Conservation (phyloP, 176 grass and related monocot species). For the Oryza longistaminata region DNA sequence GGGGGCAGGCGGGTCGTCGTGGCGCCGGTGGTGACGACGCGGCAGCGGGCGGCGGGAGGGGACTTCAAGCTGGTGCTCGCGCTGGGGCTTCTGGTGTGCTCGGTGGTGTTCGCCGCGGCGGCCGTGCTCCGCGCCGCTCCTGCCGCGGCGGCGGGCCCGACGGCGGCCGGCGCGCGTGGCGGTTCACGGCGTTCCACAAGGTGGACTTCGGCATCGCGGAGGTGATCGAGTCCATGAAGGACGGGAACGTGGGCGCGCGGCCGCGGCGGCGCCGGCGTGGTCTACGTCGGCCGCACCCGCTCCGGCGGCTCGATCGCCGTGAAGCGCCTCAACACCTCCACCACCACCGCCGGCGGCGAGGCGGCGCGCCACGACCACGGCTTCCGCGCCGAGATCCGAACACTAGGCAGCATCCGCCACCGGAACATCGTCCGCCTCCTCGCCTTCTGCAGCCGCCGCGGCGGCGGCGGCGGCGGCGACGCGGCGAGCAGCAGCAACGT, state of each 20-base stretch:
- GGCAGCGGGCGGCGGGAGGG: constrained; percentile 16
- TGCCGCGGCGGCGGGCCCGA: not conserved
- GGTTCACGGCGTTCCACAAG: constrained; percentile 80
- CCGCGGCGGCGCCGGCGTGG: constrained; percentile 79
- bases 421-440: constrained; percentile 91
- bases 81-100: constrained; percentile 74
- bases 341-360: not conserved
- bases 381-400: constrained; percentile 84
- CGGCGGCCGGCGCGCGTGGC: constrained; percentile 22
- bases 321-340: constrained; percentile 52
- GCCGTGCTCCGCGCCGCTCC: constrained; percentile 64
- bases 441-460: constrained; percentile 59
- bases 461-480: not conserved
- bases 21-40: not conserved
- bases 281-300: constrained; percentile 56
- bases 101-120: constrained; percentile 68
- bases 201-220: constrained; percentile 82
- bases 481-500: constrained; percentile 39
- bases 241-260: constrained; percentile 91
- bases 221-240: constrained; percentile 96
- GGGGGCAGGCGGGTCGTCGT: not conserved
- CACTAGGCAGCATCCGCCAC: constrained; percentile 87
- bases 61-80: constrained; percentile 81
- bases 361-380: constrained; percentile 59
- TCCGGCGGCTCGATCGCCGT: constrained; percentile 69